Conservation (phyloP, 805 yeast genomes). For the Metschnikowia borealis region DNA sequence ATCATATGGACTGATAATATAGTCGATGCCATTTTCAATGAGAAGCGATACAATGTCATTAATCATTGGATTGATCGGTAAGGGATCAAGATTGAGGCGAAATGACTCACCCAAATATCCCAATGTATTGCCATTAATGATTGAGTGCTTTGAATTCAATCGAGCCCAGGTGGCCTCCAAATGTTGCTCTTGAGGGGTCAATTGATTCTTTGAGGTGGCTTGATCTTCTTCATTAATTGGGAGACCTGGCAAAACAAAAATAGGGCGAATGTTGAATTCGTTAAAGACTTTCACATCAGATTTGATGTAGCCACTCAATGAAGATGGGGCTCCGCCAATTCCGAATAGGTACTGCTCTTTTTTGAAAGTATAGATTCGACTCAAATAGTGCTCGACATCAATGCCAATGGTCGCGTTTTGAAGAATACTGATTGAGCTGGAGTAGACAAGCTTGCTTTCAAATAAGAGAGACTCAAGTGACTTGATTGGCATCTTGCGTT, state of each 20-base stretch:
- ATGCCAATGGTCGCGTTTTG: constrained; percentile 72
- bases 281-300: constrained; percentile 59
- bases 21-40: constrained; percentile 53
- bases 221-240: constrained; percentile 35
- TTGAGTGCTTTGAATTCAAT: constrained; percentile 24
- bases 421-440: constrained; percentile 60
- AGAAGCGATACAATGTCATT: constrained; percentile 57
- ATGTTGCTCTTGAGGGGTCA: constrained; percentile 38
- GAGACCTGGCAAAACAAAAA: constrained; percentile 75
- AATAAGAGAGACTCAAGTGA: constrained; percentile 65
- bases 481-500: constrained; percentile 36
- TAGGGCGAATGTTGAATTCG: constrained; percentile 64
- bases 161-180: constrained; percentile 39
- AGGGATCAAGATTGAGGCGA: constrained; percentile 47
- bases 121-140: constrained; percentile 17
- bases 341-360: constrained; percentile 72
- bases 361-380: constrained; percentile 55
- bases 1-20: constrained; percentile 75
- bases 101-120: constrained; percentile 42
- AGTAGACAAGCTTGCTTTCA: constrained; percentile 60
- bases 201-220: constrained; percentile 33
- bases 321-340: constrained; percentile 74
- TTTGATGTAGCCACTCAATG: constrained; percentile 53
- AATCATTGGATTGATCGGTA: constrained; percentile 47
- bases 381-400: constrained; percentile 76